Percentiles rank a stretch among this genome's conserved stretches.
These are phyloP conservation scores for Sporothrix sp. DNA, from an alignment of 2,329 filamentous ascomycete species.

Conservation along the genomic window DNA sequence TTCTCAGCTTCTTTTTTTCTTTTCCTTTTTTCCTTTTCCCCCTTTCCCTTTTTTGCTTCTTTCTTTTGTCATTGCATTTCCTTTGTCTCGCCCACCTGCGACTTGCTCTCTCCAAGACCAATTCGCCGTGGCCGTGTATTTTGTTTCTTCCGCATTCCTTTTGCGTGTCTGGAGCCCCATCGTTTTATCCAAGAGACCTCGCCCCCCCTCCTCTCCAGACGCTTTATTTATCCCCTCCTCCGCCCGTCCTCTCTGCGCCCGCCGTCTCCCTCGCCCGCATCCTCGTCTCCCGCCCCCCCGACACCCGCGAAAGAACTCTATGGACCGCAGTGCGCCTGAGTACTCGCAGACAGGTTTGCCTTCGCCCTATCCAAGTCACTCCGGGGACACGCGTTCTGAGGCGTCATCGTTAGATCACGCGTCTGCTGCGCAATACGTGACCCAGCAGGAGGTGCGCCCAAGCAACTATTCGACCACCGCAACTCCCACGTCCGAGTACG, in stretches of 20 bases:
- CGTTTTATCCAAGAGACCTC: constrained; percentile 7
- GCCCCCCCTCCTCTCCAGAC: neutral
- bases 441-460: constrained; percentile 65
- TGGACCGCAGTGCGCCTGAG: constrained; percentile 58
- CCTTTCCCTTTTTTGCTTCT: neutral
- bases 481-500: constrained; percentile 85
- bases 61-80: no score
- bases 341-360: constrained; percentile 85
- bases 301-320: constrained; percentile 27
- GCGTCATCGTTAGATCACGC: constrained; percentile 77
- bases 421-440: constrained; percentile 83
- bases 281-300: constrained; percentile 13
- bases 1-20: constrained; percentile 3
- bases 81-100: constrained; percentile 3
- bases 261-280: neutral
- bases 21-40: neutral
- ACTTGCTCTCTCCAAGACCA: constrained; percentile 16
- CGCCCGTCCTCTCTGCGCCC: neutral
- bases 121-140: neutral
- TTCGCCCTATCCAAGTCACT: constrained; percentile 57
- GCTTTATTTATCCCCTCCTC: neutral
- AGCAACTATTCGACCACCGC: constrained; percentile 63
- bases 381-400: constrained; percentile 71
- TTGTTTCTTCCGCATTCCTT: neutral
- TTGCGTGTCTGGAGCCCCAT: no score